A percentile compares a stretch with the other conserved stretches of the same genome.
These are phyloP conservation scores for Melampsora occidentalis DNA, from an alignment of 1,284 basidiomycete genomes.

Conservation along the genomic window DNA sequence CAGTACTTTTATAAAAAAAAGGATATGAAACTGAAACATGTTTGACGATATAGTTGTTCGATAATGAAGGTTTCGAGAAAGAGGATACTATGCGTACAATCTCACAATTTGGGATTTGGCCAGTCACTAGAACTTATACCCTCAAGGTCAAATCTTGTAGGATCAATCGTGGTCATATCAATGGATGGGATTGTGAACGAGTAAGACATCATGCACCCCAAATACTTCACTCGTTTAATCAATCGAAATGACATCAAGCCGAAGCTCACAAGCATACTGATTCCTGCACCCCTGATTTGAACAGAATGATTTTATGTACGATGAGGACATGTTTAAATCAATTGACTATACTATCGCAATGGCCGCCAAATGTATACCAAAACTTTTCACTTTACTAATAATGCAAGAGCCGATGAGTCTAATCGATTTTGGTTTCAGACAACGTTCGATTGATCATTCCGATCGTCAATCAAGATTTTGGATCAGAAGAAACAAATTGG, in stretches of 20 bases:
- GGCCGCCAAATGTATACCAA: conserved; percentile 19
- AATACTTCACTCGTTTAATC: too few species aligned
- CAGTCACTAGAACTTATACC: conserved; percentile 42
- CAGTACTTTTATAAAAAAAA: not conserved
- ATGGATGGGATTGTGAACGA: conserved; percentile 29
- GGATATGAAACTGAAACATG: not conserved
- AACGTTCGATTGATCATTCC: conserved; percentile 43
- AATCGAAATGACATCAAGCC: too few species aligned
- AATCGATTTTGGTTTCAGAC: conserved; percentile 5
- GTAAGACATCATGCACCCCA: not conserved
- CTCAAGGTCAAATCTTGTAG: conserved; percentile 38
- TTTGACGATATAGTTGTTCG: conserved; percentile 27
- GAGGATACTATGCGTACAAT: conserved; percentile 43
- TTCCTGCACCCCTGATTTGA: too few species aligned
- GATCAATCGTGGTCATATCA: conserved; percentile 36
- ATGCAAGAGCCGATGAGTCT: not conserved
- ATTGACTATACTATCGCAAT: conserved; percentile 42
- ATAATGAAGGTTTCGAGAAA: conserved; percentile 41
- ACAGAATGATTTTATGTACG: conserved; percentile 35
- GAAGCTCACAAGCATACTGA: too few species aligned
- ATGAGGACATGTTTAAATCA: conserved; percentile 41
- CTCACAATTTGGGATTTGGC: conserved; percentile 39
- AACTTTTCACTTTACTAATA: not conserved
- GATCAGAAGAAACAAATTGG: conserved; percentile 43
- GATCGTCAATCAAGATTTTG: conserved; percentile 43